Conservation (phyloP, 23 red algal genomes). For the Gracilaria caudata region DNA sequence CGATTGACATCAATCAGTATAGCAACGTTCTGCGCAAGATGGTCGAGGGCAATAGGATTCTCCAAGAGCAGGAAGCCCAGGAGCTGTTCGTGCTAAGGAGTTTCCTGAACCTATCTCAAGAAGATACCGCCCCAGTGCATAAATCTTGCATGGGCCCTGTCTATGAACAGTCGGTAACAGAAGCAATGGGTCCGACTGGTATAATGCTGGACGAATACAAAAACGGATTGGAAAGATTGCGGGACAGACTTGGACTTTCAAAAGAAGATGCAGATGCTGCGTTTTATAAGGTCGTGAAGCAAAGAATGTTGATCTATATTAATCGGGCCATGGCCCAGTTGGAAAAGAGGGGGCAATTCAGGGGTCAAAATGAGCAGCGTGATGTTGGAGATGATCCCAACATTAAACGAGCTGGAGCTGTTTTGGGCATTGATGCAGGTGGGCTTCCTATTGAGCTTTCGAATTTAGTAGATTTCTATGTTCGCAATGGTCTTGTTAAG, state of each 20-base stretch:
- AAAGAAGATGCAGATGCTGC: constrained; percentile 77
- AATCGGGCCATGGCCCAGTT: constrained; percentile 79
- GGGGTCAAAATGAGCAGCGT: constrained; percentile 89
- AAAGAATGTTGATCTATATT: constrained; percentile 82
- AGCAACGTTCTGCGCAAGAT: constrained; percentile 54
- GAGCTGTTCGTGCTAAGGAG: constrained; percentile 66
- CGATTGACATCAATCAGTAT: constrained; percentile 83
- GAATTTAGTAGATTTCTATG: constrained; percentile 94
- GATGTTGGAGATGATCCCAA: constrained; percentile 99
- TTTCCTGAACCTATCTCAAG: constrained; percentile 73
- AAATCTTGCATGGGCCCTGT: constrained; percentile 72
- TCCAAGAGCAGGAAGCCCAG: constrained; percentile 81
- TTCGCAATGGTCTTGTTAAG: constrained; percentile 84
- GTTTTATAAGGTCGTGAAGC: constrained; percentile 80
- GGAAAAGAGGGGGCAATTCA: constrained; percentile 76
- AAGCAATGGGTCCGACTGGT: constrained; percentile 97
- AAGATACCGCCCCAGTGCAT: constrained; percentile 81
- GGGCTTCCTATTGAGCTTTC: constrained; percentile 90
- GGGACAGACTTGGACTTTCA: constrained; percentile 72
- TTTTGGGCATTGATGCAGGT: constrained; percentile 95
- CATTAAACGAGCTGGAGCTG: constrained; percentile 87
- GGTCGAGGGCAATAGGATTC: constrained; percentile 86
- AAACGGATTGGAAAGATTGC: constrained; percentile 81
- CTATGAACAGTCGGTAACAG: constrained; percentile 89
- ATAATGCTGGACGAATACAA: constrained; percentile 94